phyloP scores from a whole-genome alignment of 2,329 filamentous ascomycete genomes.

The Aureobasidium leucospermi region DNA sequence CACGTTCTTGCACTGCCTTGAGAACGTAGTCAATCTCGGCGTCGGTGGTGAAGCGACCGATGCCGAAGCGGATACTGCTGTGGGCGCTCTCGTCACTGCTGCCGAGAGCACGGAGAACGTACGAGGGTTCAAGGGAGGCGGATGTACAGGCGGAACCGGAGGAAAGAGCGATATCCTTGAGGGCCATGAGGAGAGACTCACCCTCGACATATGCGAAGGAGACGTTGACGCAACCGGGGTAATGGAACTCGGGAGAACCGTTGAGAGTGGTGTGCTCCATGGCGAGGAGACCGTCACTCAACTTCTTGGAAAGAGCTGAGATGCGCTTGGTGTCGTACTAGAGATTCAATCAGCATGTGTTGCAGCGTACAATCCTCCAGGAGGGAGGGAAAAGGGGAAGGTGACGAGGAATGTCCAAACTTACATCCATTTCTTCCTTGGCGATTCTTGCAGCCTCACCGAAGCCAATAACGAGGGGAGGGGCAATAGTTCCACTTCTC shows the following conservation, averaged over 20 bases:
- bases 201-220: constrained; percentile 98
- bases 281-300: constrained; percentile 72
- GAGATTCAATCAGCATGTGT: constrained; percentile 15
- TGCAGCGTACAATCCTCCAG: background rate
- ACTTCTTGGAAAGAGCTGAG: constrained; percentile 70
- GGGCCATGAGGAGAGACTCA: constrained; percentile 93
- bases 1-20: constrained; percentile 83
- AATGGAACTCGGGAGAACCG: constrained; percentile 74
- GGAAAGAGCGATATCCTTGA: constrained; percentile 95
- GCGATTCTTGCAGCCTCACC: constrained; percentile 93
- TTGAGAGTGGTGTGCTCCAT: constrained; percentile 93
- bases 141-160: constrained; percentile 97
- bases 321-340: constrained; percentile 91
- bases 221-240: constrained; percentile 95
- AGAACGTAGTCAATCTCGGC: constrained; percentile 95
- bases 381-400: background rate
- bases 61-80: constrained; percentile 95
- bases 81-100: constrained; percentile 97
- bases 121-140: constrained; percentile 90
- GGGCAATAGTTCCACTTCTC: constrained; percentile 87
- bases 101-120: constrained; percentile 86
- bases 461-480: constrained; percentile 82
- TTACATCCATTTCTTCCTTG: constrained; percentile 80
- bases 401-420: background rate
- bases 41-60: constrained; percentile 93